Evolutionary conservation across 352 stramenopile genomes (phyloP), one percentile per base, ranked within the genome.

Genomic region (Pythium utonaiense): DNA sequence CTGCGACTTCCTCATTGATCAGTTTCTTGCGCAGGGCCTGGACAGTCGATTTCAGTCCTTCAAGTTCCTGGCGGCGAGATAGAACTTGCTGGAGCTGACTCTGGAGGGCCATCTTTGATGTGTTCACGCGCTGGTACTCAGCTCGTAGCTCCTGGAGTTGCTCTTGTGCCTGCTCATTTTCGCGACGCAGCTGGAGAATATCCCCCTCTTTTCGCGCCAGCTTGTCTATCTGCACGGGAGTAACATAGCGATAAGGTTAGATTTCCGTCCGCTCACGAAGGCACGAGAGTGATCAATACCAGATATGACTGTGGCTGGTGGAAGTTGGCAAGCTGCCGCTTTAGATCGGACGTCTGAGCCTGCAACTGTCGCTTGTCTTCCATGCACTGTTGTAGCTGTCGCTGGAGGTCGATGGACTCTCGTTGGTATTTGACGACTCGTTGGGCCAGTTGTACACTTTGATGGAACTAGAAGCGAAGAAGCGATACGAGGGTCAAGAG

Each of bases 221-320:
- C 57, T 89, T 90, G 21, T 88, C 77, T 24, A 93, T 85, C 80
- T 92, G 48, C 21, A 62, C n/a, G 6, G 8, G 2, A 41, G 10
- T 58, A 33, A 19, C 25, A 21, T 13, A 34, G 17, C 47, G 34
- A 31, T n/a, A n/a, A n/a, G n/a, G n/a, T n/a, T n/a, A n/a, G n/a
- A n/a, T n/a, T n/a, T n/a, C n/a, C n/a, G n/a, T n/a, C n/a, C n/a
- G n/a, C n/a, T n/a, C n/a, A n/a, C n/a, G n/a, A n/a, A 40, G 55
- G 52, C 36, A 62, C 28, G 9, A 33, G 28, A 9, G 28, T 17
- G 12, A 17, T 17, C 5, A 17, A 7, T 47, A 92, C 82, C 69
- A 92, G 59, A 64, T 90, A 92, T 6, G 80, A 73, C 48, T 92
- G 83, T 6, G 83, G 83, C 42, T 92, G 83, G 31, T 89, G 77